Evolutionary conservation across 1,139 yeast genomes (phyloP).

Genomic region (Pichia sp.): DNA sequence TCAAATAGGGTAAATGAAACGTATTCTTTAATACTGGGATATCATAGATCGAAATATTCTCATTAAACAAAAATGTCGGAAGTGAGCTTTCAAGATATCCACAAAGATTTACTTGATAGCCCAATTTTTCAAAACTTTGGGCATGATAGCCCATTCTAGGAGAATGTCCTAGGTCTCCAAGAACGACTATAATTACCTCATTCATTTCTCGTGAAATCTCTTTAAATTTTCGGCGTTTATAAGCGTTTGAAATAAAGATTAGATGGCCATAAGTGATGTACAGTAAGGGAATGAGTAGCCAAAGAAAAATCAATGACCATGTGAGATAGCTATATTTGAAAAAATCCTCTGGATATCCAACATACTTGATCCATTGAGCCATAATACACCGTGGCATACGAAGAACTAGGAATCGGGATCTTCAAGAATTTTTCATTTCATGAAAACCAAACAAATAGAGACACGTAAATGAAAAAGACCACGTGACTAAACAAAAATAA

Average conservation of each 20-base stretch:
- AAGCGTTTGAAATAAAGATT: constrained; percentile 29
- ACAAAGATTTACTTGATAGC: constrained; percentile 72
- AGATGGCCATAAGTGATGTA: constrained; percentile 2
- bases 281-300: constrained; percentile 28
- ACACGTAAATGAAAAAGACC: no score
- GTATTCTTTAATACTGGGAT: constrained; percentile 41
- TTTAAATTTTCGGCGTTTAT: constrained; percentile 19
- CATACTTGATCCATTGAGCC: constrained; percentile 18
- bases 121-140: constrained; percentile 56
- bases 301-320: constrained; percentile 28
- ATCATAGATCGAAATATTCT: constrained; percentile 34
- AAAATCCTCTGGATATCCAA: constrained; percentile 17
- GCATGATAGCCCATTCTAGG: constrained; percentile 96
- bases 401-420: background rate
- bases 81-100: constrained; percentile 68
- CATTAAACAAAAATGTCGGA: constrained; percentile 40
- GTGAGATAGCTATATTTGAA: constrained; percentile 17
- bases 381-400: background rate
- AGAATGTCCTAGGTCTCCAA: constrained; percentile 93
- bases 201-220: constrained; percentile 6
- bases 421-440: no score
- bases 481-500: no score
- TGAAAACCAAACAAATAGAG: background rate
- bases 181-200: constrained; percentile 65
- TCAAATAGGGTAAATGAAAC: constrained; percentile 40